Evolutionary conservation across 306 rosid species (phyloP), one percentile per base, ranked within the genome.

Genomic region (Vigna nakashimae): DNA sequence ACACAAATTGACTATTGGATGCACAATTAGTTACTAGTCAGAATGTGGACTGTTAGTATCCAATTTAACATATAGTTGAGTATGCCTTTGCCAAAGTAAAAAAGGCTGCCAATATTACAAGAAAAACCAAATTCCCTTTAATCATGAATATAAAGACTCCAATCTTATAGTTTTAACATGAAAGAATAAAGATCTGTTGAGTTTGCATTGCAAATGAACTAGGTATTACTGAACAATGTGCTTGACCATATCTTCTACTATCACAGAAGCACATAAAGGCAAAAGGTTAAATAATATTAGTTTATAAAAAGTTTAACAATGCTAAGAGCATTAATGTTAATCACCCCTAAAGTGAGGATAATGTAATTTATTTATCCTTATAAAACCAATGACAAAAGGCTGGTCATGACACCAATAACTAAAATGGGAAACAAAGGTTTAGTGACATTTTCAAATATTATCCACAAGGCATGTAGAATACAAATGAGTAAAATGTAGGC

Each of bases 21-120:
- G 64, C 53, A 66, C 57, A 43, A 20, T 43, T 4, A 66, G 36
- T 63, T 71, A 20, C 52, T 28, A 65, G 60, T 32, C 51, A 64
- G 42, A 65, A 48, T 34, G 45, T 60, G 70, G 45, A 34, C 17
- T 63, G 58, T 42, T 64, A 51, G 59, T 14, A 65, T 73, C 34
- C 50, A 34, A 34, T 34, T 34, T 34, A 10, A 20, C 9, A 64
- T 79, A 30, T 3, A 64, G n/a, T 9, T 14, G 20, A 51, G n/a
- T 7, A 28, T 43, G 15, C 24, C 11, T 22, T 2, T 24, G 56
- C 42, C 56, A 26, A 26, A 42, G 32, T n/a, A 4, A 45, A 16
- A 16, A n/a, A 1, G 46, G 58, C 59, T 45, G 69, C 69, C 46
- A 4, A 43, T 26, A 4, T 42, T 65, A 67, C 36, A 67, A 6